Evolutionary conservation across 306 rosid genomes (phyloP).

Genomic region (Fragaria ananassa): DNA sequence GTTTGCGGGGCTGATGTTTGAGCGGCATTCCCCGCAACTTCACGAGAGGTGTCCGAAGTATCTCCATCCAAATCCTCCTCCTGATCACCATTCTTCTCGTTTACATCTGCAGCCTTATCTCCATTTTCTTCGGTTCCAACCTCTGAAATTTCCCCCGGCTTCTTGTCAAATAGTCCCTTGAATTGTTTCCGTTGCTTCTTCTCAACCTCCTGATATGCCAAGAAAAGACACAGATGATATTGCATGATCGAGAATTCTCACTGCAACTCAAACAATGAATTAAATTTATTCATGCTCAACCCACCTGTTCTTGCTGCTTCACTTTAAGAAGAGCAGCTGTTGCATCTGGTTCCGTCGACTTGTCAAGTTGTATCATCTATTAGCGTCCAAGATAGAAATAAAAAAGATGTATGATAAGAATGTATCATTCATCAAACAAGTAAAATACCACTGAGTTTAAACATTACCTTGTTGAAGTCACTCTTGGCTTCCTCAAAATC

Average conservation of each 20-base stretch:
- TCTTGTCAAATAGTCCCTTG: conserved; percentile 89
- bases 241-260: background rate
- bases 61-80: conserved; percentile 41
- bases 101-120: conserved; percentile 38
- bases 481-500: conserved; percentile 85
- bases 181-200: conserved; percentile 75
- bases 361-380: conserved; percentile 80
- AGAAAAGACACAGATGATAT: background rate
- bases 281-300: conserved; percentile 14
- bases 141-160: conserved; percentile 84
- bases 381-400: conserved; percentile 19
- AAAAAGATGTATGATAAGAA: conserved; percentile 15
- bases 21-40: conserved; percentile 33
- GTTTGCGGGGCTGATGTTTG: conserved; percentile 23
- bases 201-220: conserved; percentile 63
- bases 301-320: conserved; percentile 77
- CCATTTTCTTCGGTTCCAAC: conserved; percentile 41
- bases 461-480: conserved; percentile 73
- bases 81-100: conserved; percentile 34
- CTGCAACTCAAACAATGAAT: background rate
- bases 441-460: background rate
- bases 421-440: background rate
- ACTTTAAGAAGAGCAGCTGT: conserved; percentile 77
- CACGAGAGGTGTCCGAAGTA: conserved; percentile 47
- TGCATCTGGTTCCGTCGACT: conserved; percentile 78